These are phyloP conservation scores for Penicillium longicatenatum DNA, from an alignment of 495 filamentous ascomycete genomes.

Conservation along the genomic window DNA sequence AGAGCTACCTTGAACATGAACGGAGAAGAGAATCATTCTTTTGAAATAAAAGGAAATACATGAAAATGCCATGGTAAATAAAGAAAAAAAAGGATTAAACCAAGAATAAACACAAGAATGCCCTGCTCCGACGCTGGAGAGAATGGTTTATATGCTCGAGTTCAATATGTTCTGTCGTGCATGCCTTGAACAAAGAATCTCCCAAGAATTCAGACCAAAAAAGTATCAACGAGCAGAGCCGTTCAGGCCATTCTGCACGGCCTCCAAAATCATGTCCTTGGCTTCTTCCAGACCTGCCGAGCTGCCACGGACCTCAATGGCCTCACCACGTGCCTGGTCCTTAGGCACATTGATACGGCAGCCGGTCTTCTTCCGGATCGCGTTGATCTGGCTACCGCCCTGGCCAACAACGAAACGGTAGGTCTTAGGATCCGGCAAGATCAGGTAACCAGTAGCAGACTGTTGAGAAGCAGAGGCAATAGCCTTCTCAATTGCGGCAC, in stretches of 20 bases:
- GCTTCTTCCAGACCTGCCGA: slow-evolving; percentile 84
- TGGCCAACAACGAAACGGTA: slow-evolving; percentile 90
- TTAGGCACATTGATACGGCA: slow-evolving; percentile 91
- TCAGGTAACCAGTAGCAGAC: slow-evolving; percentile 77
- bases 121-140: slow-evolving; percentile 11
- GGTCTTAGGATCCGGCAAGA: slow-evolving; percentile 83
- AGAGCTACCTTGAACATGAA: not conserved
- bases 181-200: not conserved
- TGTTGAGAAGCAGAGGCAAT: slow-evolving; percentile 72
- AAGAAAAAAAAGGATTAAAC: slow-evolving; percentile 11
- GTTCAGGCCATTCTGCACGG: slow-evolving; percentile 57
- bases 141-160: slow-evolving; percentile 18
- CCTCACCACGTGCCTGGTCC: slow-evolving; percentile 73
- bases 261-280: slow-evolving; percentile 81
- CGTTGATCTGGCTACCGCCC: slow-evolving; percentile 86
- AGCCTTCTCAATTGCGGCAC: slow-evolving; percentile 67
- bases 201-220: slow-evolving; percentile 4
- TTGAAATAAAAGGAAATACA: slow-evolving; percentile 19
- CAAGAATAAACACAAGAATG: slow-evolving; percentile 22
- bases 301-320: slow-evolving; percentile 83
- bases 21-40: slow-evolving; percentile 25
- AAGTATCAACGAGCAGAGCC: slow-evolving; percentile 26
- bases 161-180: slow-evolving; percentile 21
- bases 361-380: slow-evolving; percentile 86
- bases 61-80: slow-evolving; percentile 14